Percentiles rank a stretch among this genome's conserved stretches.
Evolutionary conservation across 495 filamentous ascomycete genomes (phyloP).

Genomic region (Penicillium nucicola): DNA sequence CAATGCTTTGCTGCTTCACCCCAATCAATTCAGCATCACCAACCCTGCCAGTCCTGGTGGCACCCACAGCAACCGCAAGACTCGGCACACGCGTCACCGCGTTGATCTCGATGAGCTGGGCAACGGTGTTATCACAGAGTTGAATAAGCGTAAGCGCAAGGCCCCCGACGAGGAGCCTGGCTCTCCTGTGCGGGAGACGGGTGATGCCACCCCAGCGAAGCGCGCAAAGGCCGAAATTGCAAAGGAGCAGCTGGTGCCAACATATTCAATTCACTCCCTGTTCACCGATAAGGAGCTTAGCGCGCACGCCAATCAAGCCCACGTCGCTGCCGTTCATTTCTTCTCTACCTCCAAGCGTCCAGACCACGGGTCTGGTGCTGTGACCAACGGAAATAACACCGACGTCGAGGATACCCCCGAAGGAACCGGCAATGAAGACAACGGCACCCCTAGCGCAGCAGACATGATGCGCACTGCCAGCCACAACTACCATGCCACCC

Average conservation of each 20-base stretch:
- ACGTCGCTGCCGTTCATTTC: constrained; percentile 60
- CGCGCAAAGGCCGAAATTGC: constrained; percentile 38
- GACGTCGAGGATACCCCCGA: constrained; percentile 45
- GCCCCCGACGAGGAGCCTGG: constrained; percentile 67
- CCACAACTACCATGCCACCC: constrained; percentile 62
- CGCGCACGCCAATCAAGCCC: constrained; percentile 68
- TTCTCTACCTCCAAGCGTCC: constrained; percentile 50
- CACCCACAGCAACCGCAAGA: constrained; percentile 76
- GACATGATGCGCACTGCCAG: constrained; percentile 71
- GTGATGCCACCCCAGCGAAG: constrained; percentile 46
- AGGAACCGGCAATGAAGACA: constrained; percentile 51
- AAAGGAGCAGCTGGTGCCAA: constrained; percentile 42
- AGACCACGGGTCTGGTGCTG: constrained; percentile 36
- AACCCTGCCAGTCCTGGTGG: constrained; percentile 78
- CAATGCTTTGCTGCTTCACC: constrained; percentile 84
- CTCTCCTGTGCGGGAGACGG: constrained; percentile 60
- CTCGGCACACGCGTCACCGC: constrained; percentile 75
- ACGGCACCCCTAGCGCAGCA: constrained; percentile 51
- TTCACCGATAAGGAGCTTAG: constrained; percentile 93
- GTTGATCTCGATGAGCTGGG: constrained; percentile 76
- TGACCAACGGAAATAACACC: constrained; percentile 45
- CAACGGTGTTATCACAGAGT: constrained; percentile 53
- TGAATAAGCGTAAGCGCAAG: constrained; percentile 79
- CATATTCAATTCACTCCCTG: constrained; percentile 82
- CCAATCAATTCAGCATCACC: constrained; percentile 85